Evolutionary conservation across 306 rosid genomes (phyloP).

Genomic region (Vigna nakashimae): DNA sequence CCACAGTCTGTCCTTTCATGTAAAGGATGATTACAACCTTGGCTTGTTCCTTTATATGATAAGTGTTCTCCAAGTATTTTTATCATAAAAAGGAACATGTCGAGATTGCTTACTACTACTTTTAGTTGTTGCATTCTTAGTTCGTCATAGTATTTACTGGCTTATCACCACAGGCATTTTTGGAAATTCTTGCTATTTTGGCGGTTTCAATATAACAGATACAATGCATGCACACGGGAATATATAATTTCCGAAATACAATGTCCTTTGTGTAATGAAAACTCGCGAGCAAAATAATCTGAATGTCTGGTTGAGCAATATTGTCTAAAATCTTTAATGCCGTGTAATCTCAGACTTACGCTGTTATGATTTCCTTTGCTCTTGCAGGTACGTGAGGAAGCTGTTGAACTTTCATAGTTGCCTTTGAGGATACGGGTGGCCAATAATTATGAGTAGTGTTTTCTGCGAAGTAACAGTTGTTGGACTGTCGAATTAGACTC

Average conservation of each 20-base stretch:
- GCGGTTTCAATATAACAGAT: constrained; percentile 32
- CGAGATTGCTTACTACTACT: constrained; percentile 5
- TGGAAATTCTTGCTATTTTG: background rate
- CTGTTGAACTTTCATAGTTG: constrained; percentile 53
- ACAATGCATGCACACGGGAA: background rate
- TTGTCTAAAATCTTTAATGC: constrained; percentile 26
- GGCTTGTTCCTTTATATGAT: constrained; percentile 9
- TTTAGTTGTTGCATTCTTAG: constrained; percentile 1
- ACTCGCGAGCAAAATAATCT: constrained; percentile 1
- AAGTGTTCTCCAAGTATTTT: constrained; percentile 29
- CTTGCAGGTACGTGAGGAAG: constrained; percentile 82
- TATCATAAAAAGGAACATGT: background rate
- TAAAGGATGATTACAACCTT: constrained; percentile 34
- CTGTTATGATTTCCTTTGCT: constrained; percentile 40
- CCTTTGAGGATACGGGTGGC: constrained; percentile 41
- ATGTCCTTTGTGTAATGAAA: background rate
- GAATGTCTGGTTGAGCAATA: constrained; percentile 1
- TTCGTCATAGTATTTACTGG: constrained; percentile 18
- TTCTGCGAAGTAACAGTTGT: constrained; percentile 32
- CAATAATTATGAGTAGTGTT: constrained; percentile 36
- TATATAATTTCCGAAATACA: constrained; percentile 4
- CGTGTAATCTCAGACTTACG: constrained; percentile 24
- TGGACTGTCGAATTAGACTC: constrained; percentile 38
- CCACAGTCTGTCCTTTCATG: constrained; percentile 27
- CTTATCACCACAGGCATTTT: background rate